Base-by-base conservation (phyloP, 2,329 filamentous ascomycete genomes). In the Ophiostoma fasciatum region DNA sequence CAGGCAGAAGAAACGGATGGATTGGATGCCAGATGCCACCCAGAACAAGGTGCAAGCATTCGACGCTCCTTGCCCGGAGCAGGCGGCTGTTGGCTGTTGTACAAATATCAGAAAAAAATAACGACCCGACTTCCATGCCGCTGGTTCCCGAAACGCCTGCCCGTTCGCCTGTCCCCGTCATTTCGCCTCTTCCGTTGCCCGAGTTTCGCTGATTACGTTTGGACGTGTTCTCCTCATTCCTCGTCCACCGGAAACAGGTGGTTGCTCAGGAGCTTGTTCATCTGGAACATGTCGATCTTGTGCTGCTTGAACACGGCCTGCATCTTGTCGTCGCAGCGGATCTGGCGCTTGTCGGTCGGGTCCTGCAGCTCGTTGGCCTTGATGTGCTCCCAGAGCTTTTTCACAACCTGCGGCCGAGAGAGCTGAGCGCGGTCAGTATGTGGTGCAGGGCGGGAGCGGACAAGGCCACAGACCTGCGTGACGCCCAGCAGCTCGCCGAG, bases 211-310 rank as follows among this genome's bases (percentile, higher is more conserved):
- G n/a, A n/a, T n/a, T n/a, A n/a, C n/a, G n/a, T n/a, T n/a, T n/a
- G n/a, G n/a, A n/a, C n/a, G n/a, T n/a, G n/a, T 2, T 5, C 20
- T 22, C 19, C 5, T 23, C 20, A 42, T 28, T 47, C 74, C 55
- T 90, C 84, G 36, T 88, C 84, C 32, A 82, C 68, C 3, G 80
- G 82, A 52, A 93, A 94, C 27, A 96, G 66, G 51, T 96, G 88
- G 53, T 80, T 78, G 44, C 82, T 84, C 10, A 96, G 74, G 13
- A 94, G 73, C 64, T 94, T 94, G 65, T 94, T 96, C 88, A 98
- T 96, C 47, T 84, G 87, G 58, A 98, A 98, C 90, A 98, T 98
- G 59, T 96, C 84, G 33, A 98, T 81, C 50, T 73, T 82, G 50
- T 85, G 74, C 51, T 81, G 72, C 57, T 93, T 93, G 63, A 98